Percentiles rank a stretch among this genome's conserved stretches.
These are phyloP conservation scores for Fraxinus albicans DNA, from an alignment of 305 asterid species.

Conservation along the genomic window DNA sequence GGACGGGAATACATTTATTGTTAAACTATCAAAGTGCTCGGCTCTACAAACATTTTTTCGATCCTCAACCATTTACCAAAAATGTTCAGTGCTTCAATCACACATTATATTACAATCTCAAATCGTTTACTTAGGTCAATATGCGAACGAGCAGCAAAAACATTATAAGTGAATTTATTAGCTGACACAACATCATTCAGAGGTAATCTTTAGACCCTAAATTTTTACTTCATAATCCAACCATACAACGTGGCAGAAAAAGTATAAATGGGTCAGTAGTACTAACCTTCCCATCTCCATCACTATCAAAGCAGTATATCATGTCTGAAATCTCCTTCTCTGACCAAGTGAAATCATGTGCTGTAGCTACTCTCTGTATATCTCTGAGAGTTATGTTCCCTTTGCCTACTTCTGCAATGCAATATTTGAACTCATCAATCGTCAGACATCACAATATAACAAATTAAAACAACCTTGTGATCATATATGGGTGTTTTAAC, in stretches of 20 bases:
- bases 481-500: not conserved
- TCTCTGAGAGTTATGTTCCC: slow-evolving; percentile 65
- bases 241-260: not conserved
- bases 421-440: not conserved
- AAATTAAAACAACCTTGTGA: not conserved
- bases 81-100: not conserved
- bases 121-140: not conserved
- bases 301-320: slow-evolving; percentile 66
- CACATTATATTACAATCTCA: not conserved
- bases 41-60: not conserved
- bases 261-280: slow-evolving; percentile 1
- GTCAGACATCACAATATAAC: not conserved
- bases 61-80: not conserved
- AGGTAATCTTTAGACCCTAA: not conserved
- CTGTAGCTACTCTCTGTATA: slow-evolving; percentile 53
- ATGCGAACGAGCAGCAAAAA: not conserved
- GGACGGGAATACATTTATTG: not conserved
- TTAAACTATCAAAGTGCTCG: not conserved
- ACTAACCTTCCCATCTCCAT: slow-evolving; percentile 82
- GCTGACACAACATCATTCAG: not conserved
- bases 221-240: not conserved
- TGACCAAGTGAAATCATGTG: slow-evolving; percentile 90
- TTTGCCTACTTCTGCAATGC: slow-evolving; percentile 64
- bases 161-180: not conserved
- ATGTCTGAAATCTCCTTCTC: slow-evolving; percentile 75